phyloP scores from a whole-genome alignment of 345 rosid species.

The Syzygium grande region DNA sequence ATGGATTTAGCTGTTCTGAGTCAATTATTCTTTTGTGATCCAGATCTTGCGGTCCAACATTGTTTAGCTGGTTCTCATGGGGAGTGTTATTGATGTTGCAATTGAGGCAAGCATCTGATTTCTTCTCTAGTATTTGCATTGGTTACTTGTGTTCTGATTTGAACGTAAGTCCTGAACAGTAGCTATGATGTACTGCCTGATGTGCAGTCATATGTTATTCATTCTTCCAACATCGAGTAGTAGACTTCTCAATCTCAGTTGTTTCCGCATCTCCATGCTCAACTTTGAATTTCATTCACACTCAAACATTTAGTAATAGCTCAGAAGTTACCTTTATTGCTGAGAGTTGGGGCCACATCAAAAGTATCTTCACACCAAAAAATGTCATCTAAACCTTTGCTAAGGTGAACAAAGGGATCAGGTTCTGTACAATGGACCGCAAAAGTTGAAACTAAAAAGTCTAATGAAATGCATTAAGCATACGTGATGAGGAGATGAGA shows the following conservation, averaged over 20 bases:
- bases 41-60: slow-evolving; percentile 1
- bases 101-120: slow-evolving; percentile 28
- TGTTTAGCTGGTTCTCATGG: slow-evolving; percentile 32
- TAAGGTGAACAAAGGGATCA: not conserved
- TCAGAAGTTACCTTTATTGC: not conserved
- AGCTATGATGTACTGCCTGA: not conserved
- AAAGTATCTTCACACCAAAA: not conserved
- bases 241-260: not conserved
- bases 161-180: not conserved
- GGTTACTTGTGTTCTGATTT: not conserved
- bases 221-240: not conserved
- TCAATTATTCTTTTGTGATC: not conserved
- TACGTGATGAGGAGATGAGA: not conserved
- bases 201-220: not conserved
- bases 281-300: not conserved
- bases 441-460: not conserved
- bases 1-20: not conserved
- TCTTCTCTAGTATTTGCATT: not conserved
- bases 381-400: not conserved
- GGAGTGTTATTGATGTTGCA: slow-evolving; percentile 32
- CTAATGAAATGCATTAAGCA: not conserved
- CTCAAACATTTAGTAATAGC: not conserved
- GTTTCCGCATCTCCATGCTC: not conserved
- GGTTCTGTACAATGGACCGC: not conserved
- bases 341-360: not conserved